These are phyloP conservation scores for Ogataea parapolymorpha DNA, from an alignment of 805 yeast species.

Conservation along the genomic window DNA sequence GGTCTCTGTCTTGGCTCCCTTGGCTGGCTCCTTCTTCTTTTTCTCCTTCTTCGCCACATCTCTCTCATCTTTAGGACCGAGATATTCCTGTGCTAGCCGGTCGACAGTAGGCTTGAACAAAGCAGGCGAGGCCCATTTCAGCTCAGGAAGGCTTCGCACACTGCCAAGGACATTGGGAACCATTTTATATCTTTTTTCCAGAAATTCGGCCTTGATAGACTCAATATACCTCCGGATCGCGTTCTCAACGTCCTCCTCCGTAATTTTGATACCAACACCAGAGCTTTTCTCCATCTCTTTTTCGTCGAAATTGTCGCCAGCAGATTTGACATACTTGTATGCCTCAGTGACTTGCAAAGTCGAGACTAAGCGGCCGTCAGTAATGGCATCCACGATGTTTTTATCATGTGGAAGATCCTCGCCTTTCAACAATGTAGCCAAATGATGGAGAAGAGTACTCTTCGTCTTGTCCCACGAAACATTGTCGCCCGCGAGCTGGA, in stretches of 20 bases:
- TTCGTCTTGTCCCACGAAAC: conserved; percentile 52
- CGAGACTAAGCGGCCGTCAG: conserved; percentile 60
- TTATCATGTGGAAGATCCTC: conserved; percentile 47
- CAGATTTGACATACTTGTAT: conserved; percentile 61
- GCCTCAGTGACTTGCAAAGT: conserved; percentile 79
- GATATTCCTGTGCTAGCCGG: conserved; percentile 58
- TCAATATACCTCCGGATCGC: conserved; percentile 60
- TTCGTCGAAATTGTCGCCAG: conserved; percentile 41
- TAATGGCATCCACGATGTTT: conserved; percentile 57
- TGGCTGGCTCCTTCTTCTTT: conserved; percentile 42
- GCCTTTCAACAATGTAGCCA: conserved; percentile 71
- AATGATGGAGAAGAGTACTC: conserved; percentile 65
- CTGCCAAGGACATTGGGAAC: conserved; percentile 77
- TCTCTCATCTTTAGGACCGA: conserved; percentile 97
- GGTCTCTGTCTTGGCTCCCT: conserved; percentile 19
- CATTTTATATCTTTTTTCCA: conserved; percentile 70
- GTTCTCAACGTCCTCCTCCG: conserved; percentile 58
- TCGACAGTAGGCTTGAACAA: conserved; percentile 87
- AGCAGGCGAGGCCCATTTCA: conserved; percentile 92
- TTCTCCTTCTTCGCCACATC: conserved; percentile 79
- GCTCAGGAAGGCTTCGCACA: conserved; percentile 64
- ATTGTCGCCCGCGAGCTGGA: conserved; percentile 40
- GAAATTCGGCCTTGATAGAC: conserved; percentile 55
- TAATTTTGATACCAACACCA: conserved; percentile 79
- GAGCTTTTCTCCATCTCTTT: conserved; percentile 59